phyloP scores from a whole-genome alignment of 805 yeast genomes.

The Candida manassasensis region DNA sequence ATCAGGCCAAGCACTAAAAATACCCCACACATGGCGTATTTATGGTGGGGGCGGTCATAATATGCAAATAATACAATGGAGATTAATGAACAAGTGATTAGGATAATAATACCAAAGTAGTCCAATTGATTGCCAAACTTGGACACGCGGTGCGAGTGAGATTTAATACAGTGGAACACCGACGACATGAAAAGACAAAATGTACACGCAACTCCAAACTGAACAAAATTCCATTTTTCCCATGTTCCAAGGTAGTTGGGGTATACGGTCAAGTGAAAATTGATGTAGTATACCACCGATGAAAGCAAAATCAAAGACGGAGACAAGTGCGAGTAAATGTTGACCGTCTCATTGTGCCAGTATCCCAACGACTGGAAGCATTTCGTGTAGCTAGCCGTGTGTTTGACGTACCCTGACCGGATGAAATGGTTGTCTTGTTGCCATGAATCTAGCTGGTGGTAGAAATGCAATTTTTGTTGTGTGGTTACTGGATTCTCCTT shows the following conservation, averaged over 20 bases:
- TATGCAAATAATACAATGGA: slow-evolving; percentile 37
- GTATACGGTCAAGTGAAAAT: slow-evolving; percentile 21
- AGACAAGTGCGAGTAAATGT: slow-evolving; percentile 62
- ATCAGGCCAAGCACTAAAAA: slow-evolving; percentile 53
- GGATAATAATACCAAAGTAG: slow-evolving; percentile 67
- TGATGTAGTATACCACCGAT: slow-evolving; percentile 21
- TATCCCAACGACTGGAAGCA: slow-evolving; percentile 49
- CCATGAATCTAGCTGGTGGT: slow-evolving; percentile 65
- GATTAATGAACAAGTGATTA: slow-evolving; percentile 61
- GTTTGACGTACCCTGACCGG: slow-evolving; percentile 57
- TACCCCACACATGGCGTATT: slow-evolving; percentile 36
- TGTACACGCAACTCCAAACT: slow-evolving; percentile 55
- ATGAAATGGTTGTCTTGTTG: slow-evolving; percentile 71
- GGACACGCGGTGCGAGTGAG: slow-evolving; percentile 55
- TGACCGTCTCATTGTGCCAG: slow-evolving; percentile 68
- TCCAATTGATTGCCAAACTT: slow-evolving; percentile 65
- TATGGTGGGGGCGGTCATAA: slow-evolving; percentile 38
- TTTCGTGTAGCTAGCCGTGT: slow-evolving; percentile 42
- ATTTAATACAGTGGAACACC: slow-evolving; percentile 60
- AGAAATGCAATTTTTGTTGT: slow-evolving; percentile 22
- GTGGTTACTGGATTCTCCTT: not conserved
- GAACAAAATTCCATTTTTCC: slow-evolving; percentile 48
- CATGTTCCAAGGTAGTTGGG: slow-evolving; percentile 23
- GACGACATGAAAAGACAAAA: slow-evolving; percentile 61
- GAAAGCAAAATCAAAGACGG: slow-evolving; percentile 36